Evolutionary conservation across 1,284 basidiomycete genomes (phyloP), one percentile per base, ranked within the genome.

Genomic region (Trametes hirsuta): DNA sequence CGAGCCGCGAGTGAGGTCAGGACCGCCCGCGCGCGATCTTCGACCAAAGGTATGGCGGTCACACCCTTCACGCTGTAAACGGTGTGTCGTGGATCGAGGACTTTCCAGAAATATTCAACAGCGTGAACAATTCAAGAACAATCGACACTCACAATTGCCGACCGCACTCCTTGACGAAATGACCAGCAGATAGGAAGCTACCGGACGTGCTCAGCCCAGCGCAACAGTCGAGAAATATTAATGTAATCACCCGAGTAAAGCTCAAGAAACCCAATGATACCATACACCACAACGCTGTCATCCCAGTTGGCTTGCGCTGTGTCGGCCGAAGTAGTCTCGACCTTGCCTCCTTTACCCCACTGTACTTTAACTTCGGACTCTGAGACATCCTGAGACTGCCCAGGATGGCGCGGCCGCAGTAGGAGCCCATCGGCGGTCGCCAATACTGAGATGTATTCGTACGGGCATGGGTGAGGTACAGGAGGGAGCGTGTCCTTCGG

Each of bases 181-280:
- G 6, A 90, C 86, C 46, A 93, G 75, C 14, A 93, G 74, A 76
- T 91, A 86, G 9, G 90, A 87, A 47, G 82, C 90, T 92, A 50
- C 46, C n/a, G 60, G 37, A 57, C 11, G 4, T 35, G 42, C 56
- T 56, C 46, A 64, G 59, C 57, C 10, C 40, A 50, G 34, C 42
- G n/a, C 30, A 45, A 37, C 3, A 47, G 25, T 12, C 18, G 24
- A 46, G 24, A 50, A 45, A 40, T n/a, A 59, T 50, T 18, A 47
- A 42, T 45, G 37, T 41, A 72, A 77, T 58, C 74, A 91, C 91
- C 84, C 67, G 85, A 81, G 69, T 85, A 90, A 35, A 93, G 74
- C 62, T 86, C 84, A 63, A 93, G 69, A 18, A 89, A 77, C 4
- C 90, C 90, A 45, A 92, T 75, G 62, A 93, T 81, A 10, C 91